These are phyloP conservation scores for Suillus ampliporus DNA, from an alignment of 768 basidiomycete genomes.

Conservation along the genomic window DNA sequence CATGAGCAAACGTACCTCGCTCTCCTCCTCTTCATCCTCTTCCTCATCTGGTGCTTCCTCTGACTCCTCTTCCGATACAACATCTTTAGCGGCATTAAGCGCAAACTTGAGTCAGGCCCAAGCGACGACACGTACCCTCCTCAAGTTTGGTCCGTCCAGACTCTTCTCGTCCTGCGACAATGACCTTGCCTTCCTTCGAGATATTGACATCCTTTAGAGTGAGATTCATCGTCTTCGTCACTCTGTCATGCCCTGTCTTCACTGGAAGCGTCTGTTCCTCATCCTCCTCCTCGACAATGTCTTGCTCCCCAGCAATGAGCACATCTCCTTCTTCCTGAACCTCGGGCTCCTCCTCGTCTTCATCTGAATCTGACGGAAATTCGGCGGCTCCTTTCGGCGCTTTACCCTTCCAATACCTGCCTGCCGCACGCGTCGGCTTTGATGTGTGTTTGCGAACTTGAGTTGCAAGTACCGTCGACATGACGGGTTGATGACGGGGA, in stretches of 20 bases:
- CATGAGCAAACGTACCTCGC: conserved; percentile 46
- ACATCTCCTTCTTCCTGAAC: conserved; percentile 62
- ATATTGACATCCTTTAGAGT: conserved; percentile 81
- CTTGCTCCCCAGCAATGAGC: conserved; percentile 62
- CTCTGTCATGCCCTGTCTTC: conserved; percentile 38
- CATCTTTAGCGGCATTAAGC: conserved; percentile 23
- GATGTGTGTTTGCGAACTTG: conserved; percentile 70
- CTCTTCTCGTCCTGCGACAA: conserved; percentile 78
- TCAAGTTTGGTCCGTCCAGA: conserved; percentile 75
- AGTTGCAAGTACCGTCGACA: conserved; percentile 41
- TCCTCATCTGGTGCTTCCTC: conserved; percentile 45
- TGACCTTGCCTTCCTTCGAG: conserved; percentile 79
- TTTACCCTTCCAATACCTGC: conserved; percentile 91
- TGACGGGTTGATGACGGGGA: conserved; percentile 24
- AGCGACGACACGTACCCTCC: conserved; percentile 44
- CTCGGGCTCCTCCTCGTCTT: conserved; percentile 49
- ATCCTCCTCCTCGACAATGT: conserved; percentile 51
- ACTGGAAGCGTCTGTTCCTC: conserved; percentile 51
- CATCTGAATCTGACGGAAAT: conserved; percentile 67
- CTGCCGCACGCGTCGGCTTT: conserved; percentile 78
- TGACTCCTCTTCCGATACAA: conserved; percentile 44
- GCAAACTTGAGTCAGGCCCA: conserved; percentile 10
- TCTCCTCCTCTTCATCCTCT: conserved; percentile 35
- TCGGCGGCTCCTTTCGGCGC: conserved; percentile 76
- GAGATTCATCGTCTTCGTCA: conserved; percentile 68